phyloP scores from a whole-genome alignment of 2,329 filamentous ascomycete genomes.

The Cladophialophora exuberans region DNA sequence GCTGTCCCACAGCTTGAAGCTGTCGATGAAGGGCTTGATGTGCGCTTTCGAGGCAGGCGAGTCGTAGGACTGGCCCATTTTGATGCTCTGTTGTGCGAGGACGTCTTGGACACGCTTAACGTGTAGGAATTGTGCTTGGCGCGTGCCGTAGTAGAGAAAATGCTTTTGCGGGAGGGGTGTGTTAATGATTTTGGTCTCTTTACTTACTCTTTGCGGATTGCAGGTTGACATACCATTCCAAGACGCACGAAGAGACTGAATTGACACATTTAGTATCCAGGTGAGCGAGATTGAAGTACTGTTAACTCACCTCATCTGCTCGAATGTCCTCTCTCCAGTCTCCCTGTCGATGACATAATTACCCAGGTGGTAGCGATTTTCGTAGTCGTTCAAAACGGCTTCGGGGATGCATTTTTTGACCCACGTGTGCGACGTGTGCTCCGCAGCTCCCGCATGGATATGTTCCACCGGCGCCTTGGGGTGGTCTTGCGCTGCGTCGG shows the following conservation, averaged over 20 bases:
- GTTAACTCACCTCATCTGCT: constrained; percentile 41
- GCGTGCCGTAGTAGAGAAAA: constrained; percentile 47
- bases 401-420: constrained; percentile 29
- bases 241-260: constrained; percentile 46
- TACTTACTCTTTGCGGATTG: no score
- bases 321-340: constrained; percentile 45
- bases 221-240: constrained; percentile 40
- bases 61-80: constrained; percentile 49
- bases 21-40: constrained; percentile 46
- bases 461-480: constrained; percentile 3
- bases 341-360: constrained; percentile 49
- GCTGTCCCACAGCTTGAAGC: constrained; percentile 40
- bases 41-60: constrained; percentile 40
- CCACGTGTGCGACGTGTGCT: constrained; percentile 29
- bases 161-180: no score
- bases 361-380: constrained; percentile 44
- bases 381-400: constrained; percentile 33
- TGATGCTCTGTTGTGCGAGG: constrained; percentile 42
- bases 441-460: constrained; percentile 11
- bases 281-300: no score
- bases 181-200: no score
- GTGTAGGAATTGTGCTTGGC: constrained; percentile 44
- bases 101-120: constrained; percentile 40
- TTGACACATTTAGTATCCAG: no score
- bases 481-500: constrained; percentile 4